Conservation (phyloP, 805 yeast species). For the Sporopachydermia lactativora region DNA sequence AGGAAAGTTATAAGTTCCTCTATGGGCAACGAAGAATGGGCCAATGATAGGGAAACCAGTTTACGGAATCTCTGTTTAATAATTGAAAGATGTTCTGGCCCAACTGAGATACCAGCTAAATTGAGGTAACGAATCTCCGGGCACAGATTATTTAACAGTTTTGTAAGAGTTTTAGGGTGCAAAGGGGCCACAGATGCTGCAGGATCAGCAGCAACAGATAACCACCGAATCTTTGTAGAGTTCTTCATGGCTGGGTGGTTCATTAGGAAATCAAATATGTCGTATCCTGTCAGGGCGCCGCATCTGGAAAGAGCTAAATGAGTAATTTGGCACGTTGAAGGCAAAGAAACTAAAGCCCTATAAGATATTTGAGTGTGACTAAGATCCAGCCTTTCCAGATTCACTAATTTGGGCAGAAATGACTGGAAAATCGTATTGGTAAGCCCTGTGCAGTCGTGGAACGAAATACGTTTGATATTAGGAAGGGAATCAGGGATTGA, state of each 20-base stretch:
- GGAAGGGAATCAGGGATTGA: conserved; percentile 12
- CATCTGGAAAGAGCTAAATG: conserved; percentile 60
- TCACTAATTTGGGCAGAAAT: conserved; percentile 40
- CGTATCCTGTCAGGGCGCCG: conserved; percentile 57
- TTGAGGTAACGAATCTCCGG: conserved; percentile 34
- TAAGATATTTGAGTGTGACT: conserved; percentile 70
- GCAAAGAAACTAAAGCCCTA: conserved; percentile 39
- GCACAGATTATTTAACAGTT: conserved; percentile 29
- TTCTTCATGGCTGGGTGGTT: conserved; percentile 49
- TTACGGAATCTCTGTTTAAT: conserved; percentile 11
- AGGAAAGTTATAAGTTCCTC: conserved; percentile 14
- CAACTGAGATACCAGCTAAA: conserved; percentile 52
- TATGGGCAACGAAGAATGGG: conserved; percentile 15
- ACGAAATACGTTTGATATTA: conserved; percentile 37
- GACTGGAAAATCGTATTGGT: conserved; percentile 40
- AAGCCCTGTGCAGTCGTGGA: conserved; percentile 81
- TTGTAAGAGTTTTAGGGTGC: conserved; percentile 31
- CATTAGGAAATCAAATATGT: conserved; percentile 51
- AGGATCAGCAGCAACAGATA: conserved; percentile 48
- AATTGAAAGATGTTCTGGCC: conserved; percentile 20
- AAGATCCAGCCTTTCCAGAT: conserved; percentile 57
- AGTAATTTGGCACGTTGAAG: conserved; percentile 44
- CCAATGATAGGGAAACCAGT: conserved; percentile 19
- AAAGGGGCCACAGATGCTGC: conserved; percentile 43
- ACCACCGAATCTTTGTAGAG: conserved; percentile 42